These are phyloP conservation scores for Cystobasidium sp. DNA, from an alignment of 1,284 basidiomycete species.

Conservation along the genomic window DNA sequence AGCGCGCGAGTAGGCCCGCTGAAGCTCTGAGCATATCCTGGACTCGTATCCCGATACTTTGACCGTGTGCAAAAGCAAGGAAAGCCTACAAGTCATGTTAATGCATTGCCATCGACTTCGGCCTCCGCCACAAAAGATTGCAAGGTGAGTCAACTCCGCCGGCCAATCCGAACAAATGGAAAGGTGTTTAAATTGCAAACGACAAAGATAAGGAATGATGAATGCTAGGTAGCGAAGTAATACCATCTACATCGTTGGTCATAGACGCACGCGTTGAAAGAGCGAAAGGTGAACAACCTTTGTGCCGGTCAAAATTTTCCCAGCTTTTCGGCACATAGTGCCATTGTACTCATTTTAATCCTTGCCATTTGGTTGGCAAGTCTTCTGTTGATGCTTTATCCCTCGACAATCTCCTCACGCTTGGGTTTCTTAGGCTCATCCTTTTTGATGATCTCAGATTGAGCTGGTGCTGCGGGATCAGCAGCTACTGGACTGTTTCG, in stretches of 20 bases:
- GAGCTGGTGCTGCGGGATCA: background rate
- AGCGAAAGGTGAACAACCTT: no score
- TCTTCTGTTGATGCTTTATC: background rate
- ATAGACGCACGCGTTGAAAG: no score
- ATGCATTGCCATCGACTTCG: background rate
- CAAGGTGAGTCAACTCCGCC: background rate
- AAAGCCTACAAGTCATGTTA: background rate
- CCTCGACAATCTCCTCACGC: conserved; percentile 43
- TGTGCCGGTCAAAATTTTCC: no score
- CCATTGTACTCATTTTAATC: no score
- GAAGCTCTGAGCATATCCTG: conserved; percentile 30
- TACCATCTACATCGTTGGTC: no score
- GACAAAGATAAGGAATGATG: background rate
- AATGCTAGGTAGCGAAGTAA: background rate
- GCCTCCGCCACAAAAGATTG: background rate
- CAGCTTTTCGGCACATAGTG: no score
- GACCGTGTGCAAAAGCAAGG: background rate
- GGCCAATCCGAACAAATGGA: conserved; percentile 10
- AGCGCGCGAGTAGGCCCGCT: conserved; percentile 19
- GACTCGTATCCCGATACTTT: background rate
- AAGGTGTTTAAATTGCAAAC: background rate
- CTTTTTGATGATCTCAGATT: conserved; percentile 16
- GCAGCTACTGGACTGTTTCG: background rate
- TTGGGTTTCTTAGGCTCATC: conserved; percentile 38
- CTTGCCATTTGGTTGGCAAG: no score